phyloP scores from a whole-genome alignment of 2,329 filamentous ascomycete genomes.

The Ramularia collo-cygni region DNA sequence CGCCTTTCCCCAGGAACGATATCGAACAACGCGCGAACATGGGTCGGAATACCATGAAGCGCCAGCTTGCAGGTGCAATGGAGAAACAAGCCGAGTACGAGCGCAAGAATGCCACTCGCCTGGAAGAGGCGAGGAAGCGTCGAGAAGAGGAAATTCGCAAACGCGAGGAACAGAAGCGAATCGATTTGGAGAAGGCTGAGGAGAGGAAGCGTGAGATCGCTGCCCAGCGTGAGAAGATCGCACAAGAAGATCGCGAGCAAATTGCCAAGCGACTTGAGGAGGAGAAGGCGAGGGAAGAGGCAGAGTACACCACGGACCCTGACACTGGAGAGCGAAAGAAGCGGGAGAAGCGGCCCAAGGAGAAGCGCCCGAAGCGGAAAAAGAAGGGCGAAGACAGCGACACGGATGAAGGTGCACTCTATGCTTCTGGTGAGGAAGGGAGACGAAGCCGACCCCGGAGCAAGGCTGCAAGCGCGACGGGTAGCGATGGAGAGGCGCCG shows the following conservation, averaged over 20 bases:
- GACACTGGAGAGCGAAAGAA: slow-evolving; percentile 78
- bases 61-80: slow-evolving; percentile 79
- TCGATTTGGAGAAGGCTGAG: slow-evolving; percentile 59
- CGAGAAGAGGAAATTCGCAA: slow-evolving; percentile 73
- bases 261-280: slow-evolving; percentile 66
- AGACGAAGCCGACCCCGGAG: slow-evolving; percentile 31
- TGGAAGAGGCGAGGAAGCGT: slow-evolving; percentile 69
- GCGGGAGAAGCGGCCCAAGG: slow-evolving; percentile 60
- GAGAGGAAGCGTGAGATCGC: slow-evolving; percentile 73
- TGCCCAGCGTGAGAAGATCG: slow-evolving; percentile 77
- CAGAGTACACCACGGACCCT: slow-evolving; percentile 72
- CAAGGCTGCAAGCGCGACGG: slow-evolving; percentile 28
- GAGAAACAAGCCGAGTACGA: slow-evolving; percentile 86
- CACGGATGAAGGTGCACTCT: slow-evolving; percentile 35
- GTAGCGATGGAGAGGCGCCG: slow-evolving; percentile 49
- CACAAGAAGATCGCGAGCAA: slow-evolving; percentile 63
- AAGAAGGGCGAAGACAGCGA: slow-evolving; percentile 52
- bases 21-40: slow-evolving; percentile 95
- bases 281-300: slow-evolving; percentile 56
- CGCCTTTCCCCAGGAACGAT: slow-evolving; percentile 84
- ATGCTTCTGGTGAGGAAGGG: slow-evolving; percentile 43
- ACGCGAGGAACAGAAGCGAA: slow-evolving; percentile 69
- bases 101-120: slow-evolving; percentile 81
- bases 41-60: slow-evolving; percentile 89
- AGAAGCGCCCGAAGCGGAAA: slow-evolving; percentile 44